Percentiles rank a stretch among this genome's conserved stretches.
Conservation (phyloP, 768 basidiomycete species). For the Megacollybia marginata region DNA sequence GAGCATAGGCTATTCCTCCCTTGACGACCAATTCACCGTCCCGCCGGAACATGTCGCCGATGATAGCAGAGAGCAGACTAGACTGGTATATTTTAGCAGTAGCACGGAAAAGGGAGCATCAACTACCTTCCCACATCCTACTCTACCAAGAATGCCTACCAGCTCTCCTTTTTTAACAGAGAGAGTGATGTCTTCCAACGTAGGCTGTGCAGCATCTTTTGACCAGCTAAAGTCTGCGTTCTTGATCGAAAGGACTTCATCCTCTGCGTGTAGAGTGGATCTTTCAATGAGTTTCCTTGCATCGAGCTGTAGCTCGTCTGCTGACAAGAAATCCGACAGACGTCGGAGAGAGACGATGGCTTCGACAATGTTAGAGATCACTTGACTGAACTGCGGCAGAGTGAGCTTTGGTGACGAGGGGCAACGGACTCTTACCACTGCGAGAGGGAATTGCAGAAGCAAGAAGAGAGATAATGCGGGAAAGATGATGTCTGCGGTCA, state of each 20-base stretch:
- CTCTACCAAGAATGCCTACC: slow-evolving; percentile 78
- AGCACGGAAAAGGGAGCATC: neutral
- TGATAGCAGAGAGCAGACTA: slow-evolving; percentile 69
- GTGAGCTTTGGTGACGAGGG: neutral
- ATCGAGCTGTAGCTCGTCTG: slow-evolving; percentile 75
- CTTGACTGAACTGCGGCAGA: slow-evolving; percentile 47
- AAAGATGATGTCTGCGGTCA: slow-evolving; percentile 91
- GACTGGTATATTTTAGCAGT: slow-evolving; percentile 32
- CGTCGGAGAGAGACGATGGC: slow-evolving; percentile 79
- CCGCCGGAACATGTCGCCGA: slow-evolving; percentile 77
- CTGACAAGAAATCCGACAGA: slow-evolving; percentile 65
- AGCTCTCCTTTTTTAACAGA: slow-evolving; percentile 77
- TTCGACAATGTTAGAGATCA: slow-evolving; percentile 79
- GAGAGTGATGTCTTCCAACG: slow-evolving; percentile 73
- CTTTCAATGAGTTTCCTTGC: slow-evolving; percentile 51
- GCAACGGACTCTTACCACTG: slow-evolving; percentile 46
- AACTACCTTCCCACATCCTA: slow-evolving; percentile 82
- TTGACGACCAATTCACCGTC: slow-evolving; percentile 67
- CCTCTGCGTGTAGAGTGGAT: slow-evolving; percentile 34
- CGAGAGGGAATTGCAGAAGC: slow-evolving; percentile 80
- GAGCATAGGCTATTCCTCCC: slow-evolving; percentile 75
- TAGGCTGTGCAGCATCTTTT: slow-evolving; percentile 44
- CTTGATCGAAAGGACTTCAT: slow-evolving; percentile 56
- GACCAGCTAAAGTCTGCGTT: slow-evolving; percentile 83
- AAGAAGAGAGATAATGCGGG: slow-evolving; percentile 91